Percentiles rank a stretch among this genome's conserved stretches.
Evolutionary conservation across 495 filamentous ascomycete genomes (phyloP).

Genomic region (Parathielavia hyrcaniae): DNA sequence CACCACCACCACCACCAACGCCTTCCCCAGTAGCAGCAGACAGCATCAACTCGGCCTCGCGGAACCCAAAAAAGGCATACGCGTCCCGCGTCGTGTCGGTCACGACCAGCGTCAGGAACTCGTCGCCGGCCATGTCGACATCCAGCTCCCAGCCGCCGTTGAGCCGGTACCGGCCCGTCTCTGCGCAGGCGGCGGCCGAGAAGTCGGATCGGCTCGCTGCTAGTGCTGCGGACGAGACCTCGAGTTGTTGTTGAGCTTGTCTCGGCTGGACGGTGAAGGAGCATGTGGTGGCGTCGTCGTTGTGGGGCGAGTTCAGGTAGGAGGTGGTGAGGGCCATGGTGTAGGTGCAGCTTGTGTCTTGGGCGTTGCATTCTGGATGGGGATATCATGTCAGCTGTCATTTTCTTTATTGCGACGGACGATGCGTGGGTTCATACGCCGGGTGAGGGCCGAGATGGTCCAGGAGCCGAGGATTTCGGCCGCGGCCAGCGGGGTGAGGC

Average conservation of each 20-base stretch:
- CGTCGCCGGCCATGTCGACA: background rate
- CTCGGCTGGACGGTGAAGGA: constrained; percentile 15
- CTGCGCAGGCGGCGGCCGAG: constrained; percentile 6
- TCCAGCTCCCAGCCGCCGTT: constrained; percentile 23
- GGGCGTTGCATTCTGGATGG: background rate
- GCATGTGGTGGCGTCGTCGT: background rate
- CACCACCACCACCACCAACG: background rate
- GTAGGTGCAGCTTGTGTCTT: constrained; percentile 23
- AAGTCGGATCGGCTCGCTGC: constrained; percentile 21
- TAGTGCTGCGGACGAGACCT: background rate
- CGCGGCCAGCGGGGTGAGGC: background rate
- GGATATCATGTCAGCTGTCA: background rate
- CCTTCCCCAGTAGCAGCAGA: background rate
- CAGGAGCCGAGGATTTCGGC: constrained; percentile 13
- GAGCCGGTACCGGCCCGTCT: constrained; percentile 13
- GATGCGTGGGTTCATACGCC: background rate
- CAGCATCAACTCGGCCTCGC: constrained; percentile 18
- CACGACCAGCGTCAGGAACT: constrained; percentile 26
- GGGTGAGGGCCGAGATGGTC: constrained; percentile 1
- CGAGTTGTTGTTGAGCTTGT: background rate
- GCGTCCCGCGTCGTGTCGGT: constrained; percentile 8
- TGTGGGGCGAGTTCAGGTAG: background rate
- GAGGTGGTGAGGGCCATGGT: constrained; percentile 5
- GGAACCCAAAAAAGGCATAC: constrained; percentile 28
- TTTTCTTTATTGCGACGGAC: background rate